These are phyloP conservation scores for Rutstroemia sydowiana DNA, from an alignment of 2,329 filamentous ascomycete genomes.

Conservation along the genomic window DNA sequence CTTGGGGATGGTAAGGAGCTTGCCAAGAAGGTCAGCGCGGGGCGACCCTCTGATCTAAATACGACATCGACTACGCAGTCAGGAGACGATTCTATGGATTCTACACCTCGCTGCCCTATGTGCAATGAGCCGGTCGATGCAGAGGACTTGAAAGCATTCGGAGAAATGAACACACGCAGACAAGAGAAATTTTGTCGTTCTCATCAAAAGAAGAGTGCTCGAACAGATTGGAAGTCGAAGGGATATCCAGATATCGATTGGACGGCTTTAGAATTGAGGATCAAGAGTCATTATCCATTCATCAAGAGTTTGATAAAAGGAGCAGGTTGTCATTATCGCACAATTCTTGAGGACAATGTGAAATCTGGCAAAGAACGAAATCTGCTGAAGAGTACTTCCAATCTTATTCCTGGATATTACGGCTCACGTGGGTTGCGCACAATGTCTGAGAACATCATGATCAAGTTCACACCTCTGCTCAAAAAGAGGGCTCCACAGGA, in stretches of 20 bases:
- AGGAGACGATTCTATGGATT: neutral
- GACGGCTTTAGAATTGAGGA: constrained; percentile 50
- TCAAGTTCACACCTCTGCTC: constrained; percentile 50
- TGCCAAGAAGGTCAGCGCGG: neutral
- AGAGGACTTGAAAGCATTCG: constrained; percentile 46
- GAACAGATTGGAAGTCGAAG: constrained; percentile 35
- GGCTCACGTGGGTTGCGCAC: constrained; percentile 63
- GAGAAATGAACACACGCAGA: constrained; percentile 46
- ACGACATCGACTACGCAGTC: neutral
- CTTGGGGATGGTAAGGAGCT: constrained; percentile 1
- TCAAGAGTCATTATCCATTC: constrained; percentile 46
- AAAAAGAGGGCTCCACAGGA: constrained; percentile 57
- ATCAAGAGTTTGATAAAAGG: constrained; percentile 53
- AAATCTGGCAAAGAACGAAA: constrained; percentile 52
- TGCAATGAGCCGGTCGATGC: constrained; percentile 54
- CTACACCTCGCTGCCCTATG: constrained; percentile 49
- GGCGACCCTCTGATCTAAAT: neutral
- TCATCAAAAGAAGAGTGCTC: constrained; percentile 51
- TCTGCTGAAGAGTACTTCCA: constrained; percentile 44
- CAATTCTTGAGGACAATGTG: constrained; percentile 46
- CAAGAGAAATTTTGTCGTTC: constrained; percentile 57
- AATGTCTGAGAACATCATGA: constrained; percentile 65
- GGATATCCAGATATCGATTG: constrained; percentile 67
- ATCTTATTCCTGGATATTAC: constrained; percentile 72
- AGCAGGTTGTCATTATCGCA: constrained; percentile 51